These are phyloP conservation scores for Erythrophleum fordii DNA, from an alignment of 306 rosid genomes.

Conservation along the genomic window DNA sequence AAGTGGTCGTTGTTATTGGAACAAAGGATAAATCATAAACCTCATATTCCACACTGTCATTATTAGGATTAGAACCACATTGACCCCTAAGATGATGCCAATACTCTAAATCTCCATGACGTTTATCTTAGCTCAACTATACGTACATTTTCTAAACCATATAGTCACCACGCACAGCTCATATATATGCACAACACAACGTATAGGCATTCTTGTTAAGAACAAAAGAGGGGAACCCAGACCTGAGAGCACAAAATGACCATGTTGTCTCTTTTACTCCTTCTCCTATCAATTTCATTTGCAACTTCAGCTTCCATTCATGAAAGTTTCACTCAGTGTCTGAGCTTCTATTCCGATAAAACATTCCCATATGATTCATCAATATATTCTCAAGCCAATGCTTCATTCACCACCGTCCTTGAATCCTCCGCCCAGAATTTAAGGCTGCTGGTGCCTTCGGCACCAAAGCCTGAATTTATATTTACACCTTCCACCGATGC, in stretches of 20 bases:
- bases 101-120: conserved; percentile 45
- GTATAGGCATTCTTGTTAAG: conserved; percentile 1
- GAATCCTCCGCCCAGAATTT: conserved; percentile 64
- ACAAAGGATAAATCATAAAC: conserved; percentile 33
- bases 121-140: conserved; percentile 50
- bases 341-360: conserved; percentile 45
- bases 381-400: conserved; percentile 43
- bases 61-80: conserved; percentile 35
- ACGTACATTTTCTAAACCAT: conserved; percentile 19
- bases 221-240: conserved; percentile 32
- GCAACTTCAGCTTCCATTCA: conserved; percentile 46
- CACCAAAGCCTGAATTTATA: conserved; percentile 72
- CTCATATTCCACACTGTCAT: conserved; percentile 30
- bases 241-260: conserved; percentile 27
- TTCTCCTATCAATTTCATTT: conserved; percentile 47
- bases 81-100: conserved; percentile 31
- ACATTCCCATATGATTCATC: conserved; percentile 45
- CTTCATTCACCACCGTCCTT: conserved; percentile 49
- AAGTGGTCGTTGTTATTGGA: conserved; percentile 16
- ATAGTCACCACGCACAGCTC: conserved; percentile 24
- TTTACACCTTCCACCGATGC: conserved; percentile 65
- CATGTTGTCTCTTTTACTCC: conserved; percentile 48
- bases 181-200: conserved; percentile 17
- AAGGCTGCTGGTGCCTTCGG: conserved; percentile 54
- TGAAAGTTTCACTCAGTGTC: conserved; percentile 54